Conservation (phyloP, 371 early-diverging fungal species). For the Lichtheimia corymbifera region DNA sequence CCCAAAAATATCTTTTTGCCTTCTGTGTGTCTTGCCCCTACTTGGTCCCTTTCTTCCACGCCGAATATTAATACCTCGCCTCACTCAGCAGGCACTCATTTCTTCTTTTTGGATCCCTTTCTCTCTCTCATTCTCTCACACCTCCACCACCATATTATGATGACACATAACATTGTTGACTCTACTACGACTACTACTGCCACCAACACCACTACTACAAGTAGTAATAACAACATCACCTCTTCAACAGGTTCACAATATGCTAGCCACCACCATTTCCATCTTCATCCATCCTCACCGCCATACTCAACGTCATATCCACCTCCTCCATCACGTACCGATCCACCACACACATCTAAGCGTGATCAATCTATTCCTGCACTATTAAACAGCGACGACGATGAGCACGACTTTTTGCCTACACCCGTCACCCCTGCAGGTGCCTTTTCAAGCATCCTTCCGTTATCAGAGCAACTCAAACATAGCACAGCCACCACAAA, state of each 20-base stretch:
- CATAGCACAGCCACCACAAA: background rate
- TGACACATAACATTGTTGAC: constrained; percentile 1
- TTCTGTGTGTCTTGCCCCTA: constrained; percentile 2
- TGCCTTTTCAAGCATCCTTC: constrained; percentile 9
- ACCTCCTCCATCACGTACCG: background rate
- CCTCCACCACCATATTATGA: background rate
- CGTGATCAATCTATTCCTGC: constrained; percentile 11
- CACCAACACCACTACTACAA: background rate
- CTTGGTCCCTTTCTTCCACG: constrained; percentile 4
- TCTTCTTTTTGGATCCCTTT: background rate
- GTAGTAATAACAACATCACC: background rate
- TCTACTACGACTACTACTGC: background rate
- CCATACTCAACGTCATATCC: background rate
- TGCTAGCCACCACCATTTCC: background rate
- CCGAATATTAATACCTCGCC: constrained; percentile 2
- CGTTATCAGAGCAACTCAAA: constrained; percentile 5
- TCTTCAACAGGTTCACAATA: background rate
- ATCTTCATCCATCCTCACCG: constrained; percentile 1
- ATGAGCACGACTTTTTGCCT: constrained; percentile 18
- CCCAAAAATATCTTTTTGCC: constrained; percentile 4
- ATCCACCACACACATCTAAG: constrained; percentile 1
- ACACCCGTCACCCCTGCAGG: constrained; percentile 27
- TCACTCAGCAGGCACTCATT: background rate
- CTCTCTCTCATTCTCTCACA: background rate
- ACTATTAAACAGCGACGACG: constrained; percentile 9